Conservation (phyloP, 2,329 filamentous ascomycete species). For the Magnaporthiopsis rhizophila region DNA sequence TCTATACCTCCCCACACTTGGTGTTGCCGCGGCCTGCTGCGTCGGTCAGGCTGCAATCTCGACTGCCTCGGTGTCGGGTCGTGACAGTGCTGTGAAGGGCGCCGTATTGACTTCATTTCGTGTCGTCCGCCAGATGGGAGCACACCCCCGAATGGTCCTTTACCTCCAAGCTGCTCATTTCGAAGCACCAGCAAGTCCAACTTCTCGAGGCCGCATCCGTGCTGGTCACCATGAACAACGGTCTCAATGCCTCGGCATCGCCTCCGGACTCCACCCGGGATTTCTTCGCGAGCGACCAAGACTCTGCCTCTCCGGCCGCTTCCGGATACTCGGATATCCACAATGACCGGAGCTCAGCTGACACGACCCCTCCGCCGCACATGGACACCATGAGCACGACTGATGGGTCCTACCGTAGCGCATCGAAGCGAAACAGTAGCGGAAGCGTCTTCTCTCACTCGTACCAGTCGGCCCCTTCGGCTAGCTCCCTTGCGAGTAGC, state of each 20-base stretch:
- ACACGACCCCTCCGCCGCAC: conserved; percentile 85
- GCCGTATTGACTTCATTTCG: conserved; percentile 30
- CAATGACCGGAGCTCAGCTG: conserved; percentile 73
- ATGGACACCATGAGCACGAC: conserved; percentile 53
- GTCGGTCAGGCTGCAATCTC: not conserved
- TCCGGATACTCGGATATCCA: conserved; percentile 74
- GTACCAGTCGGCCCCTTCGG: conserved; percentile 64
- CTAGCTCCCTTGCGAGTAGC: conserved; percentile 43
- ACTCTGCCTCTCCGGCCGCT: conserved; percentile 72
- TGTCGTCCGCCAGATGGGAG: conserved; percentile 73
- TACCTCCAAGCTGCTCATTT: conserved; percentile 96
- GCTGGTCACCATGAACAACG: conserved; percentile 76
- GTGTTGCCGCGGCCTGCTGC: not conserved
- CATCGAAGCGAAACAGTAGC: conserved; percentile 50
- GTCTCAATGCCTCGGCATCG: conserved; percentile 41
- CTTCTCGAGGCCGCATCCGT: conserved; percentile 96
- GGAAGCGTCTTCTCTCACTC: conserved; percentile 61
- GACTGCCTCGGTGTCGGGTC: not conserved
- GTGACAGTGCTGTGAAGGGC: not conserved
- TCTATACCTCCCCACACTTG: conserved; percentile 26
- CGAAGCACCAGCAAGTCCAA: conserved; percentile 98
- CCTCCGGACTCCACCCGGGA: conserved; percentile 59
- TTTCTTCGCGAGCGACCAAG: conserved; percentile 69
- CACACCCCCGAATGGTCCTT: conserved; percentile 97
- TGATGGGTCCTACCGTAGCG: conserved; percentile 39